Conservation (phyloP, 148 eudicot genomes). For the Rhododendron simsii region DNA sequence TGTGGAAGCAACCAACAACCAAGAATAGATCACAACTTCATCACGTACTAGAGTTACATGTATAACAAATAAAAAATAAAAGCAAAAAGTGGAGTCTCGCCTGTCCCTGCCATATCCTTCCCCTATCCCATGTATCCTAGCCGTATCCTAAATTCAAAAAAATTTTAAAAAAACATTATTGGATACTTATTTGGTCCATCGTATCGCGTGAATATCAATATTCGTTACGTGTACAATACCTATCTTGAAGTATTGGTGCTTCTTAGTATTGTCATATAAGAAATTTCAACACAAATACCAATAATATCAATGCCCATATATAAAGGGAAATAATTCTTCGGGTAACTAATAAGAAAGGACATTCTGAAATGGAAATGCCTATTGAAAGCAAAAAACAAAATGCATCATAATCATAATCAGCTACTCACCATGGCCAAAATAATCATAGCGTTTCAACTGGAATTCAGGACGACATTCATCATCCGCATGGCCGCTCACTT, state of each 20-base stretch:
- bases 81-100: not conserved
- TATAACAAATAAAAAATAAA: not conserved
- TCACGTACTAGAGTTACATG: not conserved
- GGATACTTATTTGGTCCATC: not conserved
- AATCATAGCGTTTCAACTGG: constrained; percentile 64
- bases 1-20: not conserved
- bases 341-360: not conserved
- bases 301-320: not conserved
- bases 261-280: not conserved
- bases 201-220: not conserved
- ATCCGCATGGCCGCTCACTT: constrained; percentile 55
- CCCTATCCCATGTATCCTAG: not conserved
- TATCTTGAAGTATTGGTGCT: not conserved
- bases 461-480: constrained; percentile 66
- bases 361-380: not conserved
- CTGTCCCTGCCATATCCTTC: not conserved
- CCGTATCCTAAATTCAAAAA: not conserved
- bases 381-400: not conserved
- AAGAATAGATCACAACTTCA: not conserved
- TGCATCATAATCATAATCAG: constrained; percentile 8
- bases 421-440: constrained; percentile 75
- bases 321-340: not conserved
- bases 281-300: not conserved
- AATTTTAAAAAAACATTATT: not conserved
- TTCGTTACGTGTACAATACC: not conserved